These are phyloP conservation scores for Teratosphaeria nubilosa DNA, from an alignment of 2,329 filamentous ascomycete genomes.

Conservation along the genomic window DNA sequence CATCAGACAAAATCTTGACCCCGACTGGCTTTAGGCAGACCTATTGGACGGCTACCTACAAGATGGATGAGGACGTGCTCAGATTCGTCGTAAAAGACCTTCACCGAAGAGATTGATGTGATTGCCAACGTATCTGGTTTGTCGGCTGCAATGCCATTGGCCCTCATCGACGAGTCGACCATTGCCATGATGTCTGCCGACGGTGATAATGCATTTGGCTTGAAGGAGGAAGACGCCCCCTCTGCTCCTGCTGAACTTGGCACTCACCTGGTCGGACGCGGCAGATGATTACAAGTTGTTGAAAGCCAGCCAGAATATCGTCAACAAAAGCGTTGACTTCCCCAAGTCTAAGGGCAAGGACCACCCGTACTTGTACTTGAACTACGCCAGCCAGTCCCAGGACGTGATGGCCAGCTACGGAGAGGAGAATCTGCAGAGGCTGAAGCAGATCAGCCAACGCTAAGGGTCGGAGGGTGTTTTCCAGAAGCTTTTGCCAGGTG, in stretches of 20 bases:
- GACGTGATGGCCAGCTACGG: conserved; percentile 15
- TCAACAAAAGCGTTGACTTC: conserved; percentile 1
- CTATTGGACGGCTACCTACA: conserved; percentile 5
- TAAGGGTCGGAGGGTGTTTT: conserved; percentile 15
- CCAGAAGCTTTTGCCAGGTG: conserved; percentile 13
- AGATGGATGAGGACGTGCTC: neutral
- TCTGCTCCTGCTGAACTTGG: conserved; percentile 3
- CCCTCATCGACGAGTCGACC: conserved; percentile 7
- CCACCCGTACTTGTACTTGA: conserved; percentile 11
- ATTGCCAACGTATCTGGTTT: conserved; percentile 5
- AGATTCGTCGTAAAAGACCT: neutral
- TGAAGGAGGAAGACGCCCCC: conserved; percentile 8
- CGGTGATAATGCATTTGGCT: conserved; percentile 11
- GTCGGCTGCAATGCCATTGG: conserved; percentile 6
- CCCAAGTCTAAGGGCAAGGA: conserved; percentile 3
- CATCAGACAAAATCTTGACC: conserved; percentile 2
- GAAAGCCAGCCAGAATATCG: conserved; percentile 5
- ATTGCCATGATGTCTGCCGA: neutral
- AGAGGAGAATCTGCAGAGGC: conserved; percentile 7
- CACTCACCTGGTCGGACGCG: conserved; percentile 9
- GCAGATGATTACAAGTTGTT: conserved; percentile 12
- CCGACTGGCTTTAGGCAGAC: conserved; percentile 6
- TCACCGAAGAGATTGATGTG: neutral
- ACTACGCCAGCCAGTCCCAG: conserved; percentile 13
- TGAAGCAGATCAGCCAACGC: conserved; percentile 8